A percentile compares a stretch with the other conserved stretches of the same genome.
Evolutionary conservation across 192 early-diverging fungal species (phyloP).

Genomic region (Backusella sp.): DNA sequence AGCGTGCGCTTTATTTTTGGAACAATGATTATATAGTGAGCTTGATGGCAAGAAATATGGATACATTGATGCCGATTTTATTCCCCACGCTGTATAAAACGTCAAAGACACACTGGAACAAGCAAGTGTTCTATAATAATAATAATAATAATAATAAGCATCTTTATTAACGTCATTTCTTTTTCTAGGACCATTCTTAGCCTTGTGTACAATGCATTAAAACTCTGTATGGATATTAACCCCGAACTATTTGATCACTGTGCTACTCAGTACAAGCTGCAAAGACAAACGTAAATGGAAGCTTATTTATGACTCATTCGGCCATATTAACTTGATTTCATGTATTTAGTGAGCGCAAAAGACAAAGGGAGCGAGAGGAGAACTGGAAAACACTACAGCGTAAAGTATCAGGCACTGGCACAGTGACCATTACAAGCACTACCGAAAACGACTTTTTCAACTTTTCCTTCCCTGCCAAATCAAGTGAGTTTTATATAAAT

Average conservation of each 20-base stretch:
- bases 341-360: slow-evolving; percentile 70
- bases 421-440: slow-evolving; percentile 2
- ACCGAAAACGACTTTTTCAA: slow-evolving; percentile 8
- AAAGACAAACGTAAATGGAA: slow-evolving; percentile 79
- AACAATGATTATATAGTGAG: slow-evolving; percentile 98
- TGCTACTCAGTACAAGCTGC: slow-evolving; percentile 88
- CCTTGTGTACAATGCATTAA: slow-evolving; percentile 96
- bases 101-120: slow-evolving; percentile 97
- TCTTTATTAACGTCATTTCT: not conserved
- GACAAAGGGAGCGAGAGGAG: slow-evolving; percentile 77
- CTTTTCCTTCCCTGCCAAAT: slow-evolving; percentile 6
- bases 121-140: slow-evolving; percentile 43
- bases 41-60: slow-evolving; percentile 91
- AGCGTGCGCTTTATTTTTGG: slow-evolving; percentile 96
- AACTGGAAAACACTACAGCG: slow-evolving; percentile 81
- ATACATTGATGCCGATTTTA: slow-evolving; percentile 90
- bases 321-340: not conserved
- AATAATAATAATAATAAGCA: not conserved
- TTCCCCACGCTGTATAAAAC: slow-evolving; percentile 92
- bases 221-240: slow-evolving; percentile 96
- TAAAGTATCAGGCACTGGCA: slow-evolving; percentile 26
- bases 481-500: not conserved
- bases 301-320: too few species aligned
- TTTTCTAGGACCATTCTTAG: slow-evolving; percentile 84
- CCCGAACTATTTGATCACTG: slow-evolving; percentile 96